Conservation (phyloP, 192 early-diverging fungal genomes). For the Lobulomyces angularis region DNA sequence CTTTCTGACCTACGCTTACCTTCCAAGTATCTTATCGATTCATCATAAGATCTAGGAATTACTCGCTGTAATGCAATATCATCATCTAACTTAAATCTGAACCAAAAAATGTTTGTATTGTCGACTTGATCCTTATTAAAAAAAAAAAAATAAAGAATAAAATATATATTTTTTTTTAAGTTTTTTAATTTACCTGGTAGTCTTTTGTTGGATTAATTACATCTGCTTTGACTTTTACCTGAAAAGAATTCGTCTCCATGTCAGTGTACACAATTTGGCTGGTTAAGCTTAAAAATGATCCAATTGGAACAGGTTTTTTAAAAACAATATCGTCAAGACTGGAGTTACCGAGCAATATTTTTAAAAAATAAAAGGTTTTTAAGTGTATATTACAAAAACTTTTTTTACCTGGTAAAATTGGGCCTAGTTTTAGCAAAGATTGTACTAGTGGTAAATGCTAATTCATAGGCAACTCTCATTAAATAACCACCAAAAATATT, state of each 20-base stretch:
- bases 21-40: too few relatives aligned
- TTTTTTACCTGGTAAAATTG: too few relatives aligned
- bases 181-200: too few relatives aligned
- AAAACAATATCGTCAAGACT: constrained; percentile 64
- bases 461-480: constrained; percentile 77
- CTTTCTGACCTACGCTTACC: too few relatives aligned
- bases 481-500: constrained; percentile 66
- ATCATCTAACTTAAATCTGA: constrained; percentile 18
- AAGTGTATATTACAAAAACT: constrained; percentile 39
- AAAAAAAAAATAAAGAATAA: constrained; percentile 75
- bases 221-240: constrained; percentile 54
- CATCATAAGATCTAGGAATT: constrained; percentile 70
- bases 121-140: constrained; percentile 2
- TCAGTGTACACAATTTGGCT: constrained; percentile 67
- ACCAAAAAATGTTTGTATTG: too few relatives aligned
- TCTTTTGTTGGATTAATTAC: constrained; percentile 57
- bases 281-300: constrained; percentile 56
- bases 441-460: constrained; percentile 64
- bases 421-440: constrained; percentile 51
- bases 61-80: constrained; percentile 35
- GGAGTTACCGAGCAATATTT: background rate
- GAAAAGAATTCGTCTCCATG: constrained; percentile 18
- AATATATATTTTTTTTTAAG: constrained; percentile 62
- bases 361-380: constrained; percentile 12
- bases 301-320: constrained; percentile 73